Conservation (phyloP, 2,329 filamentous ascomycete species). For the Didymella glomerata region DNA sequence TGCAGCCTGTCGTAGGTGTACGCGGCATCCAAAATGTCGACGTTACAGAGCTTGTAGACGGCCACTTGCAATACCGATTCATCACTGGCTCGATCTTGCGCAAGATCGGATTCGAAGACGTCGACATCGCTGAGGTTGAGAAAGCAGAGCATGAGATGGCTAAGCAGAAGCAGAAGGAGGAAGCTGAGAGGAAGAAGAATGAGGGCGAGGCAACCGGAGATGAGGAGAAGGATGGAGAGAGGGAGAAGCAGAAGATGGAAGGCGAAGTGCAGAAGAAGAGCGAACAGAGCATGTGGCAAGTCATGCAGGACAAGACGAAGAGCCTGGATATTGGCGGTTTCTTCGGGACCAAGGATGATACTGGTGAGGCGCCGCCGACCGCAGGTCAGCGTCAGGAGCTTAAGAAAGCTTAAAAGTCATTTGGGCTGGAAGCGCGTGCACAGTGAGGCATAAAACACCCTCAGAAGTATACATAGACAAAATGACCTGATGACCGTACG, state of each 20-base stretch:
- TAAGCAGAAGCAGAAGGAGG: slow-evolving; percentile 55
- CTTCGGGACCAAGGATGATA: slow-evolving; percentile 17
- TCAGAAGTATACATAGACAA: neutral
- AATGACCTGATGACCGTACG: neutral
- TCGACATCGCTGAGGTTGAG: slow-evolving; percentile 58
- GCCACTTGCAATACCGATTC: slow-evolving; percentile 61
- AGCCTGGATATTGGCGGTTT: slow-evolving; percentile 30
- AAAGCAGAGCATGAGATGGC: slow-evolving; percentile 56
- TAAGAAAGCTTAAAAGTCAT: slow-evolving; percentile 4
- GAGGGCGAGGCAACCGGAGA: slow-evolving; percentile 35
- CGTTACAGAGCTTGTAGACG: slow-evolving; percentile 60
- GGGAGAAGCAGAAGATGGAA: slow-evolving; percentile 52
- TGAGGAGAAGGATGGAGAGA: slow-evolving; percentile 29
- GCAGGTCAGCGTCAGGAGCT: slow-evolving; percentile 8
- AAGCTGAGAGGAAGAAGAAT: slow-evolving; percentile 49
- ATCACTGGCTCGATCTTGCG: slow-evolving; percentile 61
- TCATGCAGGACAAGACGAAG: slow-evolving; percentile 55
- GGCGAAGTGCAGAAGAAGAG: slow-evolving; percentile 56
- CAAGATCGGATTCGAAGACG: slow-evolving; percentile 62
- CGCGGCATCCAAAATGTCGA: slow-evolving; percentile 70
- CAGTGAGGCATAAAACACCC: neutral
- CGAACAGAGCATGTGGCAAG: slow-evolving; percentile 54
- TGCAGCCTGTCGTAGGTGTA: slow-evolving; percentile 76
- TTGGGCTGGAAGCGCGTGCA: neutral
- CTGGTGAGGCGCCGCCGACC: neutral